Evolutionary conservation across 345 rosid genomes (phyloP).

Genomic region (Lagerstroemia speciosa): DNA sequence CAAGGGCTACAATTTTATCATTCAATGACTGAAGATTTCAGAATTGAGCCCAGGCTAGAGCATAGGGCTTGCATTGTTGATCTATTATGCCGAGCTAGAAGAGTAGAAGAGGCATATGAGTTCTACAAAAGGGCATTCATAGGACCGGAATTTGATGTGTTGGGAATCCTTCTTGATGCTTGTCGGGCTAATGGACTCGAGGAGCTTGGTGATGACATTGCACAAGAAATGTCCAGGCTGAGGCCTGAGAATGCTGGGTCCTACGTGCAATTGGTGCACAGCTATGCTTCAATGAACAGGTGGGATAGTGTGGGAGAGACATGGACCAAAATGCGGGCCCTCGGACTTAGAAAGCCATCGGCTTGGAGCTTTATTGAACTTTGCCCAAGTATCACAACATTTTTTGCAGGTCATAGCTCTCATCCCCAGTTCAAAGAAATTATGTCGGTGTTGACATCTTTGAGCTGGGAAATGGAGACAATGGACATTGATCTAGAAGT

Average conservation of each 20-base stretch:
- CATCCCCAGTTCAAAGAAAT: conserved; percentile 38
- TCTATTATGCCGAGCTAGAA: conserved; percentile 51
- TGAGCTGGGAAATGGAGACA: conserved; percentile 30
- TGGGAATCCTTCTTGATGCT: conserved; percentile 51
- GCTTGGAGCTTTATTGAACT: conserved; percentile 56
- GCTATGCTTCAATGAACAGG: conserved; percentile 45
- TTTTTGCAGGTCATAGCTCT: conserved; percentile 35
- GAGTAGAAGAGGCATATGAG: conserved; percentile 43
- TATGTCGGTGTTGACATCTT: conserved; percentile 19
- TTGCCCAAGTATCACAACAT: conserved; percentile 29
- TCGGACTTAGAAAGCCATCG: conserved; percentile 46
- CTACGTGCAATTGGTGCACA: conserved; percentile 45
- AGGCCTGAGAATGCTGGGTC: conserved; percentile 36
- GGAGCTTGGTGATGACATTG: conserved; percentile 29
- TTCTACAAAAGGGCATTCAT: conserved; percentile 38
- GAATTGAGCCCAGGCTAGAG: conserved; percentile 41
- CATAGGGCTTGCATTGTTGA: conserved; percentile 53
- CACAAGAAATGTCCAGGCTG: conserved; percentile 27
- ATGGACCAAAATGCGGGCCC: conserved; percentile 45
- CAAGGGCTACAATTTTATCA: conserved; percentile 50
- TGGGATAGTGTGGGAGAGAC: conserved; percentile 47
- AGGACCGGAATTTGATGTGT: conserved; percentile 29
- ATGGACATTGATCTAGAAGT: background rate
- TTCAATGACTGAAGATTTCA: conserved; percentile 39
- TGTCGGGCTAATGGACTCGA: conserved; percentile 27